These are phyloP conservation scores for Candida quercuum DNA, from an alignment of 805 yeast genomes.

Conservation along the genomic window DNA sequence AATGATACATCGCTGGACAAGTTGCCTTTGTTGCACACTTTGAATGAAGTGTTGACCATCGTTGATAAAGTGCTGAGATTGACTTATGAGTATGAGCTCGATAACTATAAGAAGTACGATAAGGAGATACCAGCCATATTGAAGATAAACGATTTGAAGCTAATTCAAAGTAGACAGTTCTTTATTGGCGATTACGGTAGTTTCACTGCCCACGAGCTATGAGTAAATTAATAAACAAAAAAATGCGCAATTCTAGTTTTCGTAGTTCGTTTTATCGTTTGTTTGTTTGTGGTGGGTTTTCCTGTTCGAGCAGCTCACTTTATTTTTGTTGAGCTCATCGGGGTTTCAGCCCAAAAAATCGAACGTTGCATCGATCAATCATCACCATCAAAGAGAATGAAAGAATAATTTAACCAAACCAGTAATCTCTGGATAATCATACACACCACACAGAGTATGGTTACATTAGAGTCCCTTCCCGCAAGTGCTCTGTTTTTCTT, in stretches of 20 bases:
- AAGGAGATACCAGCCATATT: conserved; percentile 14
- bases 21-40: conserved; percentile 26
- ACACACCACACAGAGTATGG: no score
- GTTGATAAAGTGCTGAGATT: conserved; percentile 37
- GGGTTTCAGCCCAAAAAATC: background rate
- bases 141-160: conserved; percentile 36
- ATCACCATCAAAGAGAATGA: no score
- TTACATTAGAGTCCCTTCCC: background rate
- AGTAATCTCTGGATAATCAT: no score
- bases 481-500: background rate
- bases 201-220: background rate
- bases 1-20: conserved; percentile 3
- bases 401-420: no score
- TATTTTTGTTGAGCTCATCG: background rate
- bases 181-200: conserved; percentile 9
- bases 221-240: background rate
- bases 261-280: no score
- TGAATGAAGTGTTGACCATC: conserved; percentile 34
- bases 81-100: conserved; percentile 28
- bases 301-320: no score
- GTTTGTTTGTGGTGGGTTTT: no score
- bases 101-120: conserved; percentile 9
- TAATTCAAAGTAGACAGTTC: conserved; percentile 37
- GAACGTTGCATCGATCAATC: no score
- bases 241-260: background rate